Evolutionary conservation across 305 asterid species (phyloP).

Genomic region (Striga hermonthica): DNA sequence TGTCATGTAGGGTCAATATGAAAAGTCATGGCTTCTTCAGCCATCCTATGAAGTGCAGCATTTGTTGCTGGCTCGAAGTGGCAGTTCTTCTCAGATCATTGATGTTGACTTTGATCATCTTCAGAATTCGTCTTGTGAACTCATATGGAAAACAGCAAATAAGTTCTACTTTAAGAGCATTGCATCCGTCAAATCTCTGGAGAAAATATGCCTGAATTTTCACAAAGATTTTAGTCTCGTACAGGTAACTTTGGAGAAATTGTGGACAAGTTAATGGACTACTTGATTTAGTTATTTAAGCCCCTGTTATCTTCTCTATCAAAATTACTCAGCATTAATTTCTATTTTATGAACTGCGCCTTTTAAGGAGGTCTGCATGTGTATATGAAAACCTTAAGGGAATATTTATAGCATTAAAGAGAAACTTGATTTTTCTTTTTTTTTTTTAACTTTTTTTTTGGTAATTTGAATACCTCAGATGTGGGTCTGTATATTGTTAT

Average conservation of each 20-base stretch:
- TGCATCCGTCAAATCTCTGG: constrained; percentile 57
- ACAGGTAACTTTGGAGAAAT: constrained; percentile 50
- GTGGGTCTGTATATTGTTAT: background rate
- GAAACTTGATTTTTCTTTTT: too few relatives aligned
- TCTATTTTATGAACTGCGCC: too few relatives aligned
- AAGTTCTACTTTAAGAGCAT: constrained; percentile 84
- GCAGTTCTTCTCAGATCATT: constrained; percentile 35
- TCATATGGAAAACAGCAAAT: constrained; percentile 65
- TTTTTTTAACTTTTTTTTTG: too few relatives aligned
- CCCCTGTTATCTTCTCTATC: background rate
- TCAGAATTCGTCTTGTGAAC: constrained; percentile 40
- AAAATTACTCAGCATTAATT: background rate
- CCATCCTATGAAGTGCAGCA: constrained; percentile 76
- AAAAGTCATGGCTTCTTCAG: constrained; percentile 74
- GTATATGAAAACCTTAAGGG: background rate
- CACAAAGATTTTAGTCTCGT: constrained; percentile 76
- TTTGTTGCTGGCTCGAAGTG: constrained; percentile 46
- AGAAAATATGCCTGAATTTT: constrained; percentile 60
- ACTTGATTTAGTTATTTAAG: background rate
- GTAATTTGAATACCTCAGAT: background rate
- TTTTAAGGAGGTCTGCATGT: too few relatives aligned
- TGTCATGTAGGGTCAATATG: constrained; percentile 45
- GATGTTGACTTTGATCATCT: constrained; percentile 32
- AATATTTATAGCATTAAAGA: background rate
- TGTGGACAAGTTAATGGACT: background rate